Percentiles rank a stretch among this genome's conserved stretches.
Conservation (phyloP, 169 alveolate species). For the Plasmodium fragile region DNA sequence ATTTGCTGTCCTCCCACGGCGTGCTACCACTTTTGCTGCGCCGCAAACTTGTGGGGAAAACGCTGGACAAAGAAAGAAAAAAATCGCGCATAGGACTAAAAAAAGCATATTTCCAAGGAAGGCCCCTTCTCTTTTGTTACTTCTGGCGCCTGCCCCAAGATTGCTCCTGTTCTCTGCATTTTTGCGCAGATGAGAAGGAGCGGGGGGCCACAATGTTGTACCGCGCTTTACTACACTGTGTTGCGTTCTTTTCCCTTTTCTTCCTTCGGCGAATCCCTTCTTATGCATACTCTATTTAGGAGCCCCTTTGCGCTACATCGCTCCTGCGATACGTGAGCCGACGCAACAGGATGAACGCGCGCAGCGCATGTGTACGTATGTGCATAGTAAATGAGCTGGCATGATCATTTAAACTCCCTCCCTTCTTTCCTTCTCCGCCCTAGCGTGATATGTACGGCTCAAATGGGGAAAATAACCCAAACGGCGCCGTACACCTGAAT, state of each 20-base stretch:
- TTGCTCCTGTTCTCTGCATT: background rate
- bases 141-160: background rate
- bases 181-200: background rate
- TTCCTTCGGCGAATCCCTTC: background rate
- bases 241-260: background rate
- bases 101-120: slow-evolving; percentile 54
- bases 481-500: background rate
- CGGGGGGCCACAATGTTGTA: background rate
- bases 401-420: background rate
- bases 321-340: background rate
- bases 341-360: background rate
- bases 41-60: background rate
- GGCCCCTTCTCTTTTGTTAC: background rate
- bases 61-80: background rate
- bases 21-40: background rate
- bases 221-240: background rate
- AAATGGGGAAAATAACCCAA: background rate
- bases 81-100: slow-evolving; percentile 11
- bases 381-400: background rate
- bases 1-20: background rate
- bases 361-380: background rate
- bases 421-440: background rate
- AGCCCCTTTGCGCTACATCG: background rate
- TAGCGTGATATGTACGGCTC: background rate
- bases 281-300: background rate